A percentile compares a stretch with the other conserved stretches of the same genome.
Conservation (phyloP, 306 rosid species). For the Quercus agrifolia region DNA sequence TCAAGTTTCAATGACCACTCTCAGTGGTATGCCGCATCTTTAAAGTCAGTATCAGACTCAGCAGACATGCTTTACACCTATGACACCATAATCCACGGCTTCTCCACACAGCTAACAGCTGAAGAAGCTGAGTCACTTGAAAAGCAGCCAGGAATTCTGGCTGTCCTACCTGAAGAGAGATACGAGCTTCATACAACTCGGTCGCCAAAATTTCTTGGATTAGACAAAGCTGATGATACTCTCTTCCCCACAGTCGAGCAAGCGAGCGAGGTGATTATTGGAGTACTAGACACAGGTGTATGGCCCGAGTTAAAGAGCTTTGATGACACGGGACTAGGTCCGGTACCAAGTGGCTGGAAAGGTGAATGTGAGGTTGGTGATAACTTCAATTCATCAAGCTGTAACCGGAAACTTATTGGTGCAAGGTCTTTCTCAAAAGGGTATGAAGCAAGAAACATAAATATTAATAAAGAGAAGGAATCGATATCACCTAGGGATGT, state of each 20-base stretch:
- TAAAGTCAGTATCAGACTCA: constrained; percentile 58
- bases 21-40: constrained; percentile 71
- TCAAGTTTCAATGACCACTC: constrained; percentile 49
- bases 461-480: constrained; percentile 44
- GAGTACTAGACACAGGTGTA: constrained; percentile 82
- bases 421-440: constrained; percentile 74
- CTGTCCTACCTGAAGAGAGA: constrained; percentile 52
- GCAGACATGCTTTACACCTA: constrained; percentile 82
- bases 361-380: constrained; percentile 68
- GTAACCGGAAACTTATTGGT: constrained; percentile 79
- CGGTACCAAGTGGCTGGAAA: constrained; percentile 67
- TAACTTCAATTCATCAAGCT: constrained; percentile 59
- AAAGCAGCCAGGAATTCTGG: constrained; percentile 59
- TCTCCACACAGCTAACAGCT: constrained; percentile 70
- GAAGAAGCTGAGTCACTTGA: constrained; percentile 63
- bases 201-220: constrained; percentile 81
- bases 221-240: constrained; percentile 27
- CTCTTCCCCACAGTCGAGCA: constrained; percentile 19
- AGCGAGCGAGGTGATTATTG: constrained; percentile 56
- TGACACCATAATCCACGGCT: constrained; percentile 69
- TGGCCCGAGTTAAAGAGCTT: constrained; percentile 85
- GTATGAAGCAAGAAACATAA: constrained; percentile 56
- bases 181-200: constrained; percentile 93
- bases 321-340: constrained; percentile 59
- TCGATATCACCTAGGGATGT: constrained; percentile 87